Evolutionary conservation across 1,284 basidiomycete genomes (phyloP), one percentile per base, ranked within the genome.

Genomic region (Ceratobasidium sp.): DNA sequence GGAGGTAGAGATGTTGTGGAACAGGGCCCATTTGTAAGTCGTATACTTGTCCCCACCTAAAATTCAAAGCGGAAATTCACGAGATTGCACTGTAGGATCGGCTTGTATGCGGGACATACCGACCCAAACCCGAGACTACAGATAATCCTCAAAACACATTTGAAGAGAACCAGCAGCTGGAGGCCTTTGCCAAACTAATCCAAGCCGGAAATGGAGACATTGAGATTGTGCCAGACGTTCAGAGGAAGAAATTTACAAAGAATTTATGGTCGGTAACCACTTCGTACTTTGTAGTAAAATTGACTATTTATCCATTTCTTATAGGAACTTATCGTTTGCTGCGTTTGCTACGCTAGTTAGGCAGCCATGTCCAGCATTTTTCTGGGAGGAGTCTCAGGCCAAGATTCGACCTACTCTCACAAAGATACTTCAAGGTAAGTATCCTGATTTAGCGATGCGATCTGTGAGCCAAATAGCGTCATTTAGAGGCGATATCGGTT

Each of bases 191-290:
- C 86, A 0, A 81, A 81, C n/a, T 83, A 91, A 39, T 83, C 92
- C 23, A 81, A 84, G 82, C 82, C 6, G 90, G 91, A 33, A 91
- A 90, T 5, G 89, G 85, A 49, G 85, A 87, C 0, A 83, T 89
- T 12, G 86, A 82, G 0, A 84, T 91, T 70, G 88, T 89, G 2
- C 86, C 90, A 6, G 89, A 92, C 80, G 90, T 93, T 20, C 91
- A 91, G 81, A 86, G 90, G 18, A 82, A 86, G 81, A 92, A 92
- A 83, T 92, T 89, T 81, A 81, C 84, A 1, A 93, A 92, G 85
- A 92, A 92, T 82, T 87, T 92, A 68, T 91, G 90, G 83, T 84
- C 67, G 61, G 81, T 42, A 20, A 56, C 4, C 49, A 42, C 28
- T 20, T 46, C 49, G 39, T 28, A 51, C 20, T n/a, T 60, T 23